phyloP scores from a whole-genome alignment of 257 asterid genomes.

The Vinca minor region DNA sequence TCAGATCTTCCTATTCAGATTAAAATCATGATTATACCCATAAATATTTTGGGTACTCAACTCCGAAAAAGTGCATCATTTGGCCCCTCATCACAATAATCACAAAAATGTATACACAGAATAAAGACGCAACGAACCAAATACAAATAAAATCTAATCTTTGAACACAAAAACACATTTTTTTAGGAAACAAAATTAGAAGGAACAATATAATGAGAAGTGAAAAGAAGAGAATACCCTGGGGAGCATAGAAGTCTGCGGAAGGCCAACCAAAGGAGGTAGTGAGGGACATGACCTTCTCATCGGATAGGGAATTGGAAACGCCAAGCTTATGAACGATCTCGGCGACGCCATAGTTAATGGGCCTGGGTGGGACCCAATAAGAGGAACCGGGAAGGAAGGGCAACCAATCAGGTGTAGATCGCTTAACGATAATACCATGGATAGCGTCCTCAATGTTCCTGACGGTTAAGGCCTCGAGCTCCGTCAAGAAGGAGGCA shows the following conservation, averaged over 20 bases:
- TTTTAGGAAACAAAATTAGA: background rate
- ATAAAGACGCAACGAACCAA: background rate
- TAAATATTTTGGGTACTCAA: constrained; percentile 30
- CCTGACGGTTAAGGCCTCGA: constrained; percentile 45
- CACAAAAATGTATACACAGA: background rate
- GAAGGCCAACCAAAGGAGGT: constrained; percentile 62
- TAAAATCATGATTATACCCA: constrained; percentile 51
- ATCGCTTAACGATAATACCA: constrained; percentile 33
- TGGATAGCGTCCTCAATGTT: constrained; percentile 63
- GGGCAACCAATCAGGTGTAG: constrained; percentile 63
- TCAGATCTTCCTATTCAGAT: constrained; percentile 90
- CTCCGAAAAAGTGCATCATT: constrained; percentile 49
- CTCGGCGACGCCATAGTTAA: constrained; percentile 39
- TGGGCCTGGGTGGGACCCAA: constrained; percentile 67
- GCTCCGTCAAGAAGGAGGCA: constrained; percentile 16
- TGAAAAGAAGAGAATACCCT: constrained; percentile 4
- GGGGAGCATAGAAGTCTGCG: constrained; percentile 34
- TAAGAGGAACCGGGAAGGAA: constrained; percentile 61
- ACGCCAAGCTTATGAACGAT: constrained; percentile 30
- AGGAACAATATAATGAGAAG: too few relatives aligned
- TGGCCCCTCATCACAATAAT: constrained; percentile 9
- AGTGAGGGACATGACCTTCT: constrained; percentile 37
- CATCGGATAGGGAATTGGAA: constrained; percentile 31
- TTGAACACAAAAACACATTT: background rate
- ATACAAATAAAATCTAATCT: background rate